These are phyloP conservation scores for Tricharina praecox DNA, from an alignment of 495 filamentous ascomycete species.

Conservation along the genomic window DNA sequence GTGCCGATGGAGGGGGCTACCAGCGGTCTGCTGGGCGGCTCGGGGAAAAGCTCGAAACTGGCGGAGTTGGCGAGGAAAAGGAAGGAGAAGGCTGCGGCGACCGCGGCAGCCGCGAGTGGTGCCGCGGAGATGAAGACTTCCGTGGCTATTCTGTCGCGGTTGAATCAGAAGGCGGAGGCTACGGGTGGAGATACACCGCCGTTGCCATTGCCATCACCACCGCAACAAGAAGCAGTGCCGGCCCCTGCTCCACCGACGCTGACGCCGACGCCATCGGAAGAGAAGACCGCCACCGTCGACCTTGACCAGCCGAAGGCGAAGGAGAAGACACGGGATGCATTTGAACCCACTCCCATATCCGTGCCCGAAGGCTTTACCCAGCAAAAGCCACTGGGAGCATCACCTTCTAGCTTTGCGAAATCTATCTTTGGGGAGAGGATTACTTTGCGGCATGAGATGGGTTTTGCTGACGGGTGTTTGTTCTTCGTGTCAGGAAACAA, in stretches of 20 bases:
- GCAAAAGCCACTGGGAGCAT: conserved; percentile 7
- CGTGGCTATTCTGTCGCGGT: too few species aligned
- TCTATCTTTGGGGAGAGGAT: conserved; percentile 27
- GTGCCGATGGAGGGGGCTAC: conserved; percentile 26
- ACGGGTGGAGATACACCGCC: too few species aligned
- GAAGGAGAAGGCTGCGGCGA: conserved; percentile 73
- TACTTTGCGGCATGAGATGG: conserved; percentile 10
- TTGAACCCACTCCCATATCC: background rate
- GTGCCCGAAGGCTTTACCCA: background rate
- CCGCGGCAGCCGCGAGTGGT: too few species aligned
- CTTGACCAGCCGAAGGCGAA: conserved; percentile 16
- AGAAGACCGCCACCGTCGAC: conserved; percentile 15
- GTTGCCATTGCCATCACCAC: too few species aligned
- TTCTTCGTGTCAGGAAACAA: conserved; percentile 21
- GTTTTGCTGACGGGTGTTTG: conserved; percentile 17
- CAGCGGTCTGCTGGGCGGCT: conserved; percentile 61
- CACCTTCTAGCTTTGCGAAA: conserved; percentile 27
- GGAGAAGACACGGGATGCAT: conserved; percentile 6
- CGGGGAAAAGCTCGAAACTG: conserved; percentile 74
- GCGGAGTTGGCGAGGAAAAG: conserved; percentile 75
- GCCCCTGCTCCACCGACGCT: conserved; percentile 30
- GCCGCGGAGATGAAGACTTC: too few species aligned
- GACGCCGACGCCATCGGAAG: conserved; percentile 6
- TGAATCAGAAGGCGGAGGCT: too few species aligned
- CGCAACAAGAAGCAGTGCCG: too few species aligned